Conservation (phyloP, 2,329 filamentous ascomycete genomes). For the Cylindrodendrum hubeiense region DNA sequence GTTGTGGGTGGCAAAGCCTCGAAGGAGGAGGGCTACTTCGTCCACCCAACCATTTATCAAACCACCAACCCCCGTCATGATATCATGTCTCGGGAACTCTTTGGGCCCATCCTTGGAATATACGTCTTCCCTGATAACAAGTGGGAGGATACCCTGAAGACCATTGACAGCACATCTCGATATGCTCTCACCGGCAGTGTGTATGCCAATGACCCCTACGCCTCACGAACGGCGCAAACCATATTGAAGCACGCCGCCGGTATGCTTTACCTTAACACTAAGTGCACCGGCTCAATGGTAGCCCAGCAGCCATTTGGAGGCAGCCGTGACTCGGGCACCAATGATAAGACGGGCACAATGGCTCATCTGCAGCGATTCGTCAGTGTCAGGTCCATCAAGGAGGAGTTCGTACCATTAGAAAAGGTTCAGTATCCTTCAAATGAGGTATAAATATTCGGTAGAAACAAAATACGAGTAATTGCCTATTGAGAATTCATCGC, state of each 20-base stretch:
- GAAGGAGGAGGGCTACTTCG: conserved; percentile 56
- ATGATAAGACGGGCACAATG: conserved; percentile 74
- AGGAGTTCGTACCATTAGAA: conserved; percentile 67
- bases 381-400: conserved; percentile 73
- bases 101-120: conserved; percentile 59
- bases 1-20: conserved; percentile 60
- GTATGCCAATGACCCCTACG: conserved; percentile 74
- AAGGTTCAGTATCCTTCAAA: conserved; percentile 35
- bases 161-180: conserved; percentile 32
- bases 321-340: conserved; percentile 72
- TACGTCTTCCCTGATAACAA: conserved; percentile 61
- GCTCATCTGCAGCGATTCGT: conserved; percentile 71
- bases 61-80: conserved; percentile 55
- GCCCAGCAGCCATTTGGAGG: conserved; percentile 77
- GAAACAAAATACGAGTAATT: too few species aligned
- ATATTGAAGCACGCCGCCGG: conserved; percentile 75
- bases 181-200: conserved; percentile 73
- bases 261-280: conserved; percentile 77
- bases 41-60: conserved; percentile 61
- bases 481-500: too few species aligned
- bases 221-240: conserved; percentile 73
- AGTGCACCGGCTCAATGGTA: conserved; percentile 70
- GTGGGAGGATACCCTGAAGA: conserved; percentile 34
- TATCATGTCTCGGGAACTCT: conserved; percentile 61
- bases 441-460: conserved; percentile 20